Evolutionary conservation across 176 grass and related monocot genomes (phyloP).

Genomic region (Oryza meridionalis): DNA sequence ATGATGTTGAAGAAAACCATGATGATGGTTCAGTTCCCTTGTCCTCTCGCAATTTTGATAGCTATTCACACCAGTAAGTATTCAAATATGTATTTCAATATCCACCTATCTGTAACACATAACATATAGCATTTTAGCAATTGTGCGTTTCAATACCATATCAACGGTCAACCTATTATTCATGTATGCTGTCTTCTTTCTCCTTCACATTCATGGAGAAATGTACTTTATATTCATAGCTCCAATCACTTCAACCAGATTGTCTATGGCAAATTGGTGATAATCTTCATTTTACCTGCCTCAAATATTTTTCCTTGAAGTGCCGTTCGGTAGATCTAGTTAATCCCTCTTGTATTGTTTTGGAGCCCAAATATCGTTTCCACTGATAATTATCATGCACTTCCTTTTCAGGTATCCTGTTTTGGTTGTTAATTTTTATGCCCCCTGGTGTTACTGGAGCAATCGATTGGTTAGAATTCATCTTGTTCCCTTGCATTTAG

Average conservation of each 20-base stretch:
- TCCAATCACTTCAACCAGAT: not conserved
- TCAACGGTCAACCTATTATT: not conserved
- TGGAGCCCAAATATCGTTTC: slow-evolving; percentile 7
- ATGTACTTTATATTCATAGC: slow-evolving; percentile 1
- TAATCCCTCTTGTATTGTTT: slow-evolving; percentile 3
- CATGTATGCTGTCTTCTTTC: not conserved
- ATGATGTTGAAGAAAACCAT: slow-evolving; percentile 73
- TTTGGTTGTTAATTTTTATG: slow-evolving; percentile 97
- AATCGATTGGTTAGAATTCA: slow-evolving; percentile 79
- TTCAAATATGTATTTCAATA: slow-evolving; percentile 35
- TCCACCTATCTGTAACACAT: not conserved
- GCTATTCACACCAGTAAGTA: slow-evolving; percentile 83
- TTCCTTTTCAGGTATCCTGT: slow-evolving; percentile 72
- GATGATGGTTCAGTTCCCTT: slow-evolving; percentile 72
- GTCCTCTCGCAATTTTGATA: slow-evolving; percentile 82
- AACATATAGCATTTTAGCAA: slow-evolving; percentile 7
- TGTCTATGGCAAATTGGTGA: not conserved
- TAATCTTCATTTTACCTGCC: slow-evolving; percentile 25
- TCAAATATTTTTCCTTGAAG: not conserved
- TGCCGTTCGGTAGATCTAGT: slow-evolving; percentile 8
- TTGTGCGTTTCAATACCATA: slow-evolving; percentile 23
- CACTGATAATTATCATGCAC: slow-evolving; percentile 4
- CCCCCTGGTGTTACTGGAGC: slow-evolving; percentile 99
- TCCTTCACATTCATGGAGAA: slow-evolving; percentile 25
- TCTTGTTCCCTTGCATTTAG: slow-evolving; percentile 26